Conservation (phyloP, 441 rosid species). For the Bocquillonia castaneifolia region DNA sequence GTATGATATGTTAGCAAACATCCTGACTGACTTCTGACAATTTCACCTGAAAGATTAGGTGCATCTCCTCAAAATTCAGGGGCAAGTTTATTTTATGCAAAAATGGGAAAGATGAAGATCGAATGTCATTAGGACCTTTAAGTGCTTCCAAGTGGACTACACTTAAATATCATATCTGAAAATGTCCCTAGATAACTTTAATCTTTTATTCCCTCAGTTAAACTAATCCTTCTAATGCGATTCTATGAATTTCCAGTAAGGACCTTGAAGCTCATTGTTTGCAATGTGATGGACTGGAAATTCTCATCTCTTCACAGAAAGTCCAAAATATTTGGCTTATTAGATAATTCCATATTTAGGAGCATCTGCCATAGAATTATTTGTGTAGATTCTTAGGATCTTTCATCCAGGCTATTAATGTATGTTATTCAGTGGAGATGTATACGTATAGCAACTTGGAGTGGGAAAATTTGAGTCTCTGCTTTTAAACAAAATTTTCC, state of each 20-base stretch:
- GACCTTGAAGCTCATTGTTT: slow-evolving; percentile 1
- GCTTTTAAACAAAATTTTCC: neutral
- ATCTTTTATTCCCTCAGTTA: neutral
- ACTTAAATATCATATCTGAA: neutral
- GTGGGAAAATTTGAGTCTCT: neutral
- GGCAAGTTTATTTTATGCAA: neutral
- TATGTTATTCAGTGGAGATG: neutral
- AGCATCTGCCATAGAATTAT: neutral
- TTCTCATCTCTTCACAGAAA: neutral
- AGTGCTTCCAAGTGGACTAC: neutral
- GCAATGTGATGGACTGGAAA: neutral
- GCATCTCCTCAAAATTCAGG: neutral
- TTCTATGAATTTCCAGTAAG: neutral
- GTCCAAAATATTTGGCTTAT: neutral
- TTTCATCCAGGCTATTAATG: neutral
- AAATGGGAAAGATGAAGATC: neutral
- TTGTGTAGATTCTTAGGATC: neutral
- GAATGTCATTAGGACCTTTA: neutral
- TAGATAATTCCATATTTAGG: neutral
- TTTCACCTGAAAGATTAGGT: neutral
- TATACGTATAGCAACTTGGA: neutral
- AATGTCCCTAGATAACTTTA: neutral
- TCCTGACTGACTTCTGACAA: neutral
- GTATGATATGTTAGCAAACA: neutral
- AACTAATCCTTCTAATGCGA: neutral